A percentile compares a stretch with the other conserved stretches of the same genome.
Evolutionary conservation across 2,329 filamentous ascomycete species (phyloP).

Genomic region (Xylariomycetidae sp.): DNA sequence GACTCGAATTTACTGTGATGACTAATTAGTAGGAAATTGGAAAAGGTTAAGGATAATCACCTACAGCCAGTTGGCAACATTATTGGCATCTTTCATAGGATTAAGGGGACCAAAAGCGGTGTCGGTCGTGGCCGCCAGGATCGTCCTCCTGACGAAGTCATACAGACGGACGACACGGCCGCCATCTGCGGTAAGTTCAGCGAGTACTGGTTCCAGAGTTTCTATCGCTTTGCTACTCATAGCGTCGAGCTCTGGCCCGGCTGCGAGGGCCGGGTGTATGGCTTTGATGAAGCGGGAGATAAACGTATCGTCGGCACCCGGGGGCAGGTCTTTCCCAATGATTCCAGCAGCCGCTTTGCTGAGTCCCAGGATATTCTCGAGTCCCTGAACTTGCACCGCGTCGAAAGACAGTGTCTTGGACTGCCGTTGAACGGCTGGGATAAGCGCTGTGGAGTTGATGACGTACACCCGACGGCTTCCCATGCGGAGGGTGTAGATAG

Average conservation of each 20-base stretch:
- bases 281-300: conserved; percentile 11
- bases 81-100: conserved; percentile 12
- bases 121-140: conserved; percentile 13
- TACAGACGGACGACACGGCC: conserved; percentile 9
- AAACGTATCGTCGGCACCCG: conserved; percentile 8
- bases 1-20: conserved; percentile 13
- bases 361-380: conserved; percentile 2
- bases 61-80: conserved; percentile 18
- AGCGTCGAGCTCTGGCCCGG: conserved; percentile 12
- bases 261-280: conserved; percentile 7
- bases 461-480: conserved; percentile 3
- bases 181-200: conserved; percentile 2
- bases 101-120: conserved; percentile 16
- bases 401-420: conserved; percentile 4
- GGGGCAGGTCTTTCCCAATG: conserved; percentile 5
- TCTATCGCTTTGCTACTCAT: conserved; percentile 12
- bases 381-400: not conserved
- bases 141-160: conserved; percentile 12
- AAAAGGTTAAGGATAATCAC: too few relatives aligned
- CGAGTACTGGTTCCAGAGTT: conserved; percentile 9
- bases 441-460: conserved; percentile 4
- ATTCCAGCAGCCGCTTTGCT: conserved; percentile 4
- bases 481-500: conserved; percentile 7
- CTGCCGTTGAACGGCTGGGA: conserved; percentile 1
- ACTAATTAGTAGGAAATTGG: too few relatives aligned